Base-by-base conservation (phyloP, 1,139 yeast genomes). In the Wickerhamomyces sp. region DNA sequence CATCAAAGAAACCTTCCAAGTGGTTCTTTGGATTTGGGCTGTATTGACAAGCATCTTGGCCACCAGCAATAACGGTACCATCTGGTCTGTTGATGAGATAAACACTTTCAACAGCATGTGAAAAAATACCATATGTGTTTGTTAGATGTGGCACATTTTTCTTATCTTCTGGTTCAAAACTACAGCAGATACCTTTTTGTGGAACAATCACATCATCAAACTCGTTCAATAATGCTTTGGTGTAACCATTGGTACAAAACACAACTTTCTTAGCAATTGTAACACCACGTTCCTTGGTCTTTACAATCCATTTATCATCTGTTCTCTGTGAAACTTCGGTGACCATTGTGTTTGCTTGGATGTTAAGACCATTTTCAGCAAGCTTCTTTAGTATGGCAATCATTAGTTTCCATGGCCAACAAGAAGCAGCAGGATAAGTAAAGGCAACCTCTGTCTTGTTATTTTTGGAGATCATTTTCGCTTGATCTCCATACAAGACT, bases 341-440 rank as follows among this genome's bases (percentile, higher is more conserved):
- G 4, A 61, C 72, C 4, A 55, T 48, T 0, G 72, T 64, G 41
- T 65, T 57, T 3, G 73, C 58, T 39, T 67, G 69, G 15, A 69
- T 40, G 34, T 64, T 57, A 21, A 66, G 45, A 4, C 68, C 68
- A 16, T 46, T 44, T 12, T 42, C 37, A 14, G 65, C 47, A 23
- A 56, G 42, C 19, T 46, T 47, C 39, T 57, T 54, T 32, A 67
- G 40, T 6, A 68, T 37, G 11, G 54, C 49, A 11, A 53, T 52
- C 28, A 63, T 57, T 5, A 68, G 43, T 38, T 60, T 60, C 48
- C 67, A 65, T 2, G 72, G 70, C 59, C 68, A 65, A 28, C 67
- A 48, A 9, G 68, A 59, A 2, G 64, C 58, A 3, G 70, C 64
- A 3, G 69, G 68, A 26, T 58, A 58, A 3, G 59, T 49, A 18